Evolutionary conservation across 441 rosid species (phyloP), one percentile per base, ranked within the genome.

Genomic region (Iberis amara): DNA sequence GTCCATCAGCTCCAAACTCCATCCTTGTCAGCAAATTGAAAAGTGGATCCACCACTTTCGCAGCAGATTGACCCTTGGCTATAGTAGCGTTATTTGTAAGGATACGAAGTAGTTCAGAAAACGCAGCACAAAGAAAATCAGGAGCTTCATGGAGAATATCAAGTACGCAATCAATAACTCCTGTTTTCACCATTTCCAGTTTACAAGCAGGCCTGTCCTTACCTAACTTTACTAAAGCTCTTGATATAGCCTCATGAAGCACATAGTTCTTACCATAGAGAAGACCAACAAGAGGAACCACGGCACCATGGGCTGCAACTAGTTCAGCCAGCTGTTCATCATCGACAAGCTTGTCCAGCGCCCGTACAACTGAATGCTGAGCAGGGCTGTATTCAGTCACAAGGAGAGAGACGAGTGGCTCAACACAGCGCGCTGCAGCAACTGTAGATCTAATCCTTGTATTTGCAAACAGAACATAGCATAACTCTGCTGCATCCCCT

Each of bases 351-450:
- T 90, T 90, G 65, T 90, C 99, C 56, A 94, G 52, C 2, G 99
- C 99, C 47, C 85, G 82, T 37, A 94, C 99, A 43, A 90, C 96
- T 27, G 98, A 90, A 74, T 85, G 88, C 70, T 90, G 99, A 42
- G 96, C 89, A 65, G 96, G 90, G 73, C 94, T 79, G 73, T 68
- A 83, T 74, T 94, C 99, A 6, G 82, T 70, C 39, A 85, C 87
- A 55, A 94, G 96, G 52, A 94, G 96, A 73, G 99, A 79, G 48
- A 94, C 99, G 27, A 94, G 80, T 62, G 99, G 99, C 78, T 90
- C 99, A 56, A 94, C 98, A 57, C 99, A 89, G 58, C 85, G 94
- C 9, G 98, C 99, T n/a, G 98, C 99, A 65, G 96, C 98, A 77
- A 87, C 68, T 11, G 99, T 87, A 60, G 99, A 90, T 73, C 99